phyloP scores from a whole-genome alignment of 2,329 filamentous ascomycete species.

The Fonsecaea pugnacius region DNA sequence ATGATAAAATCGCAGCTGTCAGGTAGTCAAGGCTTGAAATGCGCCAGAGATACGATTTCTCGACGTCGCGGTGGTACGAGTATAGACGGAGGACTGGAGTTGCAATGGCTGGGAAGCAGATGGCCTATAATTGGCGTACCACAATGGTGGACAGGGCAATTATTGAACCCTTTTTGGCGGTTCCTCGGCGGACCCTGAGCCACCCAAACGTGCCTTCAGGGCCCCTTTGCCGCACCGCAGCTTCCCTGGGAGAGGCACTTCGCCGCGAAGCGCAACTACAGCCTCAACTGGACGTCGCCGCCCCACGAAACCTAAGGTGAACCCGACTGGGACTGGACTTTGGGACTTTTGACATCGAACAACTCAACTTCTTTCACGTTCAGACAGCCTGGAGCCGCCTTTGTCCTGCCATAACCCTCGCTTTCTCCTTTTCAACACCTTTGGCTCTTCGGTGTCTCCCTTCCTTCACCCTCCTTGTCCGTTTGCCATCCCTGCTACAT shows the following conservation, averaged over 20 bases:
- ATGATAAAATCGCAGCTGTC: slow-evolving; percentile 17
- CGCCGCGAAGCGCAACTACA: slow-evolving; percentile 5
- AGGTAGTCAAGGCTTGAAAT: background rate
- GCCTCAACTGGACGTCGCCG: slow-evolving; percentile 17
- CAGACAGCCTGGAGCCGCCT: slow-evolving; percentile 3
- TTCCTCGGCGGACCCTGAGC: background rate
- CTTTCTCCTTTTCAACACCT: slow-evolving; percentile 15
- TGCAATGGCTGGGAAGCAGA: background rate
- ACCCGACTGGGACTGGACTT: background rate
- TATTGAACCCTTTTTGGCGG: background rate
- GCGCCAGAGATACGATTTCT: background rate
- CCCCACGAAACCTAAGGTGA: slow-evolving; percentile 15
- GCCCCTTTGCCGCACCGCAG: slow-evolving; percentile 3
- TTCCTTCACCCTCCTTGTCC: slow-evolving; percentile 9
- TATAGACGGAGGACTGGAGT: background rate
- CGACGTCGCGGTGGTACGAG: background rate
- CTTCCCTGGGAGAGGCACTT: slow-evolving; percentile 6
- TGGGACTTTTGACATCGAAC: slow-evolving; percentile 3
- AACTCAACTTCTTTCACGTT: background rate
- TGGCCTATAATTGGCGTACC: slow-evolving; percentile 1
- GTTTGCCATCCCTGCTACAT: slow-evolving; percentile 5
- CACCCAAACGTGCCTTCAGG: background rate
- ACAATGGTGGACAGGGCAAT: background rate
- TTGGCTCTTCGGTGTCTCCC: background rate
- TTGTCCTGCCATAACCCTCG: slow-evolving; percentile 22